Conservation (phyloP, 768 basidiomycete genomes). For the Epithele typhae region DNA sequence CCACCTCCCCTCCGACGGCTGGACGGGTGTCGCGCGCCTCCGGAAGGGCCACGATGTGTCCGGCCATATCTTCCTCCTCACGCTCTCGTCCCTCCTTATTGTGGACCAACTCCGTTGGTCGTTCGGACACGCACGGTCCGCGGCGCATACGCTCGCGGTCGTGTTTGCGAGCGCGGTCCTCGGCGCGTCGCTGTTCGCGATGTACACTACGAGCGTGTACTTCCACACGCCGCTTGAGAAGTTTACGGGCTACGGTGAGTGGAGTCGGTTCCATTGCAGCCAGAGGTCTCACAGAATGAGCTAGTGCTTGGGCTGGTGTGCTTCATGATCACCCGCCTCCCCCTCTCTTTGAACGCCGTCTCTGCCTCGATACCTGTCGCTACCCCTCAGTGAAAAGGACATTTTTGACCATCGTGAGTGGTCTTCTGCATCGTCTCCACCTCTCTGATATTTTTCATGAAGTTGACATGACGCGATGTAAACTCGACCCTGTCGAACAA, state of each 20-base stretch:
- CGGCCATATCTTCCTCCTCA: conserved; percentile 89
- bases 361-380: neutral
- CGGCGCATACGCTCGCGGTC: conserved; percentile 44
- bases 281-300: neutral
- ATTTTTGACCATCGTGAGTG: no score
- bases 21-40: conserved; percentile 54
- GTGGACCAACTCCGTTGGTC: conserved; percentile 67
- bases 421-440: no score
- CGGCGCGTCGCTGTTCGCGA: conserved; percentile 67
- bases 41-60: conserved; percentile 88
- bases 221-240: conserved; percentile 92
- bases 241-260: conserved; percentile 77
- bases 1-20: conserved; percentile 36
- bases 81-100: conserved; percentile 74
- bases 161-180: conserved; percentile 44
- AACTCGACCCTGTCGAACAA: no score
- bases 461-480: no score
- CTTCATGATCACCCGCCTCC: conserved; percentile 29
- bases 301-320: conserved; percentile 36
- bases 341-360: conserved; percentile 8
- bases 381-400: no score
- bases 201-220: conserved; percentile 79
- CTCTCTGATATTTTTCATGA: no score
- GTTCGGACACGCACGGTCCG: conserved; percentile 23
- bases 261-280: neutral